Conservation (phyloP, 352 stramenopile species). For the Lagenidium giganteum region DNA sequence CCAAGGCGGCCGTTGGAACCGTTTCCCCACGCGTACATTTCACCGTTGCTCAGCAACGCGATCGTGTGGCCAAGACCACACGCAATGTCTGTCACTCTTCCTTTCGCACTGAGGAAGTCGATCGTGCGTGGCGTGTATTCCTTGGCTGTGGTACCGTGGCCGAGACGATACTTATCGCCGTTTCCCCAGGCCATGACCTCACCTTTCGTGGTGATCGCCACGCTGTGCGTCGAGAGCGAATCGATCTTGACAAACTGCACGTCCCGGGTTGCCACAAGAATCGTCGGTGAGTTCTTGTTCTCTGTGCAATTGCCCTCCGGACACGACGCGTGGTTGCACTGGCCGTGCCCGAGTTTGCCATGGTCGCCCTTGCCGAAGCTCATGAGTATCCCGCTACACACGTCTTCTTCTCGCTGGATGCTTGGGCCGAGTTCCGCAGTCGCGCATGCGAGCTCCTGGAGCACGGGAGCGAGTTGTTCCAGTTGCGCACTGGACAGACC, state of each 20-base stretch:
- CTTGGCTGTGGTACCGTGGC: slow-evolving; percentile 65
- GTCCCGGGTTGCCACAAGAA: slow-evolving; percentile 49
- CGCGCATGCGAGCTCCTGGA: slow-evolving; percentile 33
- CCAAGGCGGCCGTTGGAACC: slow-evolving; percentile 81
- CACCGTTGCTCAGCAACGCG: slow-evolving; percentile 49
- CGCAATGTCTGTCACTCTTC: slow-evolving; percentile 45
- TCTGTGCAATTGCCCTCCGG: slow-evolving; percentile 77
- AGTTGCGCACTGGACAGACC: slow-evolving; percentile 16
- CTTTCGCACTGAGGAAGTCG: slow-evolving; percentile 54
- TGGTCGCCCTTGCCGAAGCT: slow-evolving; percentile 85
- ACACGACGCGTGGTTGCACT: slow-evolving; percentile 57
- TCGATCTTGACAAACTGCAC: slow-evolving; percentile 64
- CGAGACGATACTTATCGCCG: slow-evolving; percentile 77
- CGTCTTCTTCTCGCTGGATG: slow-evolving; percentile 22
- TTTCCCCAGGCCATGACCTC: slow-evolving; percentile 81
- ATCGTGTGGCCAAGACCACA: slow-evolving; percentile 68
- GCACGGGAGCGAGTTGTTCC: slow-evolving; percentile 23
- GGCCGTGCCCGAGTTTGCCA: slow-evolving; percentile 75
- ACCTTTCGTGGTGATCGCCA: slow-evolving; percentile 58
- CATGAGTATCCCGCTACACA: slow-evolving; percentile 46
- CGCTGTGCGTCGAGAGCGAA: slow-evolving; percentile 78
- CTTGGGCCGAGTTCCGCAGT: slow-evolving; percentile 17
- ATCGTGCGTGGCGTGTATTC: slow-evolving; percentile 65
- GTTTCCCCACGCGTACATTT: slow-evolving; percentile 81
- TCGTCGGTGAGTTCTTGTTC: slow-evolving; percentile 68